A percentile compares a stretch with the other conserved stretches of the same genome.
These are phyloP conservation scores for Astragalus glycyphyllos DNA, from an alignment of 306 rosid species.

Conservation along the genomic window DNA sequence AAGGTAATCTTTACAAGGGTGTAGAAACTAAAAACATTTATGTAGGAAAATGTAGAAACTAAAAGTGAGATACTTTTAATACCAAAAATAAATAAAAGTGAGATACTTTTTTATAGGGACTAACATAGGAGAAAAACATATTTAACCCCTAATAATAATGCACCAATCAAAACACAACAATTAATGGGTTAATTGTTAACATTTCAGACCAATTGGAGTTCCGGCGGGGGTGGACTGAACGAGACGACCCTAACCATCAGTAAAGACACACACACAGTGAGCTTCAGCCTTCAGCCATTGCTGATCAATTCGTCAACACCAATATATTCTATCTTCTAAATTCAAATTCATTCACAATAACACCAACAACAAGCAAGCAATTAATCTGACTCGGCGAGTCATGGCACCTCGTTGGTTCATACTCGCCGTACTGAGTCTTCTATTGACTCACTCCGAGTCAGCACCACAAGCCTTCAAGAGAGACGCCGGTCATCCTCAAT, in stretches of 20 bases:
- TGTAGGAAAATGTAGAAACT: too few species aligned
- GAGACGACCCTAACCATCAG: not conserved
- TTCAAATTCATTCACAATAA: not conserved
- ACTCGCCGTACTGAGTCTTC: slow-evolving; percentile 50
- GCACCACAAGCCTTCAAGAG: slow-evolving; percentile 77
- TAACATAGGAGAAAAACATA: too few species aligned
- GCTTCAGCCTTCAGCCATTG: not conserved
- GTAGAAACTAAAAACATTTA: too few species aligned
- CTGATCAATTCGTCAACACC: slow-evolving; percentile 20
- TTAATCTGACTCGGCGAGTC: slow-evolving; percentile 34
- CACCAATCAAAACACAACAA: not conserved
- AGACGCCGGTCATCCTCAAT: slow-evolving; percentile 78
- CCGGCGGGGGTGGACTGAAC: slow-evolving; percentile 38
- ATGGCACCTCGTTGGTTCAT: slow-evolving; percentile 46
- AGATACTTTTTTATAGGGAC: too few species aligned
- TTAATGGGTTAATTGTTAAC: not conserved
- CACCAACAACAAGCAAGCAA: not conserved
- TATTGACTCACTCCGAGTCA: slow-evolving; percentile 65
- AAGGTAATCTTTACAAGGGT: too few species aligned
- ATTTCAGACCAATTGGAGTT: slow-evolving; percentile 8
- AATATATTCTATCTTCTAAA: not conserved
- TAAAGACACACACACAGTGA: not conserved
- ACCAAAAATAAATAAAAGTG: too few species aligned
- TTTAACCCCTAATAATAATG: too few species aligned
- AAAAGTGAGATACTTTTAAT: too few species aligned